Evolutionary conservation across 495 filamentous ascomycete species (phyloP).

Genomic region (Penicillium samsonianum): DNA sequence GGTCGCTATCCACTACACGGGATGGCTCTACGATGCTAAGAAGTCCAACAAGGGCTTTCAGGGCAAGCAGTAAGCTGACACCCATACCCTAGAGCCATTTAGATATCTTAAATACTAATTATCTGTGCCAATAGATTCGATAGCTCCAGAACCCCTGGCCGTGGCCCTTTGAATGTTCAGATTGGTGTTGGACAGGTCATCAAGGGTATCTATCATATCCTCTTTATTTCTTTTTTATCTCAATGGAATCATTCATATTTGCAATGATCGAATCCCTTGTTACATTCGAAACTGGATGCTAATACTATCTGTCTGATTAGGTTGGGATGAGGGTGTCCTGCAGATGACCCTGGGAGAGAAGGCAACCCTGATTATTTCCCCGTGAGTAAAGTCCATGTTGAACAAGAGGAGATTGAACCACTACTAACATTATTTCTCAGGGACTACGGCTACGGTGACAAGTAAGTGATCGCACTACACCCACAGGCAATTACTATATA

Average conservation of each 20-base stretch:
- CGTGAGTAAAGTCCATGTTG: constrained; percentile 51
- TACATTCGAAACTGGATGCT: background rate
- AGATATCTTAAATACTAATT: constrained; percentile 7
- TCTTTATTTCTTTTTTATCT: background rate
- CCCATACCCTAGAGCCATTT: background rate
- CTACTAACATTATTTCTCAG: constrained; percentile 46
- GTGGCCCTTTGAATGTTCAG: constrained; percentile 60
- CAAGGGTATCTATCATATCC: constrained; percentile 57
- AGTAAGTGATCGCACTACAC: constrained; percentile 62
- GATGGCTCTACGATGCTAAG: constrained; percentile 68
- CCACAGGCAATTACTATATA: constrained; percentile 1
- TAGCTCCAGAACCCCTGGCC: constrained; percentile 59
- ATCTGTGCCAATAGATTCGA: constrained; percentile 63
- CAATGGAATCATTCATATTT: background rate
- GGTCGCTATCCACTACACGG: constrained; percentile 82
- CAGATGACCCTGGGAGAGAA: constrained; percentile 81
- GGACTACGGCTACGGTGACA: constrained; percentile 76
- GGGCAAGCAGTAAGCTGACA: constrained; percentile 51
- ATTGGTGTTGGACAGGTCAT: constrained; percentile 82
- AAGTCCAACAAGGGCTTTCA: constrained; percentile 47
- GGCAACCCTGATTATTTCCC: constrained; percentile 72
- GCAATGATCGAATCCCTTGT: background rate
- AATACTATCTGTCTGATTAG: constrained; percentile 40
- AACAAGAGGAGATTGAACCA: background rate
- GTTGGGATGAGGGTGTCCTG: constrained; percentile 84